Conservation (phyloP, 371 early-diverging fungal genomes). For the Apophysomyces ossiformis region DNA sequence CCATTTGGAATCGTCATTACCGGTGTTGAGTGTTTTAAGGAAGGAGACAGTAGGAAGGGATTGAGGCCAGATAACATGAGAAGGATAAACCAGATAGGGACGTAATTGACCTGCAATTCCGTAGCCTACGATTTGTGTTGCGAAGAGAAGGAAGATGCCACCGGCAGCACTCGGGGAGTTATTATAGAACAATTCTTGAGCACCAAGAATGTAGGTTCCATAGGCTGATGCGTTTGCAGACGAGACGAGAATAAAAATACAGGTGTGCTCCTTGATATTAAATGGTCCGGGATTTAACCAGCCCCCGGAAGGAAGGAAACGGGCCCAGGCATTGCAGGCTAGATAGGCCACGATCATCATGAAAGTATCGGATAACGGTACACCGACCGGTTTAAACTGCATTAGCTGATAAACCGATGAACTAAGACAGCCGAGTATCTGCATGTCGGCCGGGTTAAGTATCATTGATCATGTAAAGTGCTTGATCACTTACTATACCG, state of each 20-base stretch:
- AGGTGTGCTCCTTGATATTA: slow-evolving; percentile 41
- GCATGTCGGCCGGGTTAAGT: neutral
- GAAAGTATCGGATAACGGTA: slow-evolving; percentile 31
- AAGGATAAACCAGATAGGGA: slow-evolving; percentile 78
- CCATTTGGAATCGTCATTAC: slow-evolving; percentile 63
- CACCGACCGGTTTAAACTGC: slow-evolving; percentile 34
- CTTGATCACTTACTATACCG: slow-evolving; percentile 33
- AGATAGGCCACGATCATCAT: slow-evolving; percentile 36
- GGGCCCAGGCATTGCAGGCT: slow-evolving; percentile 27
- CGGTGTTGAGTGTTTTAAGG: slow-evolving; percentile 67
- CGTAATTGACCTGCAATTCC: slow-evolving; percentile 82
- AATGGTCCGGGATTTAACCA: slow-evolving; percentile 51
- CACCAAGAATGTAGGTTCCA: slow-evolving; percentile 51
- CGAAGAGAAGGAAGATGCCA: slow-evolving; percentile 51
- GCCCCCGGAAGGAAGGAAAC: slow-evolving; percentile 20
- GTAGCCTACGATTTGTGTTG: slow-evolving; percentile 76
- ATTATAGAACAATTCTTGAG: slow-evolving; percentile 51
- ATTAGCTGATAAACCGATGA: slow-evolving; percentile 35
- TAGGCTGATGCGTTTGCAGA: slow-evolving; percentile 36
- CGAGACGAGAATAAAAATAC: slow-evolving; percentile 37
- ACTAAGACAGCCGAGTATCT: slow-evolving; percentile 32
- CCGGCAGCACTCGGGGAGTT: slow-evolving; percentile 44
- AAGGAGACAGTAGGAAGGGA: slow-evolving; percentile 73
- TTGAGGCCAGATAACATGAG: slow-evolving; percentile 86
- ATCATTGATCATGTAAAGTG: neutral